Evolutionary conservation across 2,329 filamentous ascomycete species (phyloP).

Genomic region (Chaetomium strumarium): DNA sequence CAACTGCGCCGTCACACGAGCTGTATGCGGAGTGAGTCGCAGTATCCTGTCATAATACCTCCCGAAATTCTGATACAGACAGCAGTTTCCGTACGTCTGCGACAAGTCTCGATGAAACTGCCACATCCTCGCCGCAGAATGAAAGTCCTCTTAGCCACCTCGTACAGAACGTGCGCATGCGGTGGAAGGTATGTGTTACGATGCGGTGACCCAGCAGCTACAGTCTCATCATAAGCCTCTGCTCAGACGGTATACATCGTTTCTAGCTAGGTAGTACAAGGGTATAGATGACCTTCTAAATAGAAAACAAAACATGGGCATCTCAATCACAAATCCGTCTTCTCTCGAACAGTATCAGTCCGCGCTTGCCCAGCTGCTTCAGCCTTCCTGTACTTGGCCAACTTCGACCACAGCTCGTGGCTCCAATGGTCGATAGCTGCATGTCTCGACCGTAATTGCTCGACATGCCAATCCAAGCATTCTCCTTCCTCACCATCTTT

Average conservation of each 20-base stretch:
- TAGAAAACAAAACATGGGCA: not conserved
- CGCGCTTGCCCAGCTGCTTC: not conserved
- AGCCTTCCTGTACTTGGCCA: constrained; percentile 21
- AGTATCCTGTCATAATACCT: too few relatives aligned
- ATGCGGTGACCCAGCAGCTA: too few relatives aligned
- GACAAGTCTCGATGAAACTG: too few relatives aligned
- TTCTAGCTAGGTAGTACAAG: too few relatives aligned
- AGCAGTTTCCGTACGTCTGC: too few relatives aligned
- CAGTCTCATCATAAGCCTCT: too few relatives aligned
- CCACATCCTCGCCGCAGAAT: too few relatives aligned
- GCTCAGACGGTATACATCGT: too few relatives aligned
- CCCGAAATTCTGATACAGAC: too few relatives aligned
- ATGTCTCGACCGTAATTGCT: constrained; percentile 34
- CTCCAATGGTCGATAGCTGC: constrained; percentile 41
- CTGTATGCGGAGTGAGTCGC: not conserved
- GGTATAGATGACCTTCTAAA: not conserved
- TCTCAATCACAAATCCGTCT: constrained; percentile 2
- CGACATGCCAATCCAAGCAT: constrained; percentile 53
- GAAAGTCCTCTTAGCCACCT: too few relatives aligned
- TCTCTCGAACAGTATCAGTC: not conserved
- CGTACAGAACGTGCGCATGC: too few relatives aligned
- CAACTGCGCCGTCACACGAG: not conserved
- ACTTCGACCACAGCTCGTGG: constrained; percentile 33
- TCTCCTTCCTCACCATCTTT: constrained; percentile 32
- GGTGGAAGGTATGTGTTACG: too few relatives aligned